These are phyloP conservation scores for Yamadazyma triangularis DNA, from an alignment of 1,139 yeast genomes.

Conservation along the genomic window DNA sequence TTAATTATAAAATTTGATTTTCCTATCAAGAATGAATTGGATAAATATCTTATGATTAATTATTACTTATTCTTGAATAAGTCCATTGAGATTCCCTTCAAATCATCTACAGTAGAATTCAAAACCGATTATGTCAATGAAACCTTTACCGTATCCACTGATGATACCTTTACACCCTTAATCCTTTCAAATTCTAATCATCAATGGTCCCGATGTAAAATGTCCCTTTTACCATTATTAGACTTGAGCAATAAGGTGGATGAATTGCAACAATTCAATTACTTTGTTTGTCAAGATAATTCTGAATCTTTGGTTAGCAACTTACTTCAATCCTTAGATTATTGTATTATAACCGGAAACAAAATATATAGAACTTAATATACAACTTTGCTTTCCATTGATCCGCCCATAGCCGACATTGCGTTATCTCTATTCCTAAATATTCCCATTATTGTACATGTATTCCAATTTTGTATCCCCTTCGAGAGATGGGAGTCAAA, in stretches of 20 bases:
- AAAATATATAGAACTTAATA: neutral
- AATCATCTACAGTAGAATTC: slow-evolving; percentile 4
- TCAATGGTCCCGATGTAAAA: slow-evolving; percentile 34
- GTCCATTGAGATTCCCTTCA: slow-evolving; percentile 17
- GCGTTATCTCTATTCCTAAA: too few relatives aligned
- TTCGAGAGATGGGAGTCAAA: too few relatives aligned
- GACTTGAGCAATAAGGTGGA: slow-evolving; percentile 31
- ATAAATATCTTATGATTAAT: slow-evolving; percentile 23
- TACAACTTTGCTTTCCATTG: too few relatives aligned
- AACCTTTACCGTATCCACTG: slow-evolving; percentile 11
- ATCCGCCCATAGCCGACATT: too few relatives aligned
- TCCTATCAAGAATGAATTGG: slow-evolving; percentile 15
- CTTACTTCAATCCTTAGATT: slow-evolving; percentile 18
- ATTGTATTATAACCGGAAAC: slow-evolving; percentile 32
- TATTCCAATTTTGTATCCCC: too few relatives aligned
- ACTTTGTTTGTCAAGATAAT: slow-evolving; percentile 16
- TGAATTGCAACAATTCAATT: slow-evolving; percentile 29
- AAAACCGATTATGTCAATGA: slow-evolving; percentile 8
- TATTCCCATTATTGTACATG: too few relatives aligned
- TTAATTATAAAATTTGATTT: slow-evolving; percentile 9
- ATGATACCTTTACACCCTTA: slow-evolving; percentile 11
- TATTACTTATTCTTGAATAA: slow-evolving; percentile 23
- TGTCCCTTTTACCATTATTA: slow-evolving; percentile 35
- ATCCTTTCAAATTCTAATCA: slow-evolving; percentile 29
- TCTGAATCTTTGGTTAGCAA: slow-evolving; percentile 12